Conservation (phyloP, 441 rosid genomes). For the Breynia disticha region DNA sequence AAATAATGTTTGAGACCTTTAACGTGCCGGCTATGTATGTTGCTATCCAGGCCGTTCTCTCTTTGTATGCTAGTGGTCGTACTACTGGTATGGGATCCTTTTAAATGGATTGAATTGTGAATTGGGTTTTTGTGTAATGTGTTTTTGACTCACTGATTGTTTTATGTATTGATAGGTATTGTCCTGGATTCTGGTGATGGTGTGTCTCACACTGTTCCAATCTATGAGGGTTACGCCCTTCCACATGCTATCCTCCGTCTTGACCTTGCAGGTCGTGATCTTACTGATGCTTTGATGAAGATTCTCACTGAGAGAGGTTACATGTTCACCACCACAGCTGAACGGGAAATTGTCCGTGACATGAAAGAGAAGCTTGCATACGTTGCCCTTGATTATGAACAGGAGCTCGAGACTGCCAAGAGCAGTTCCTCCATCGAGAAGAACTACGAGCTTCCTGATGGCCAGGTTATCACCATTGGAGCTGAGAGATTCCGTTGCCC, state of each 20-base stretch:
- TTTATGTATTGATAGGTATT: constrained; percentile 31
- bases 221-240: constrained; percentile 64
- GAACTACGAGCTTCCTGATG: constrained; percentile 70
- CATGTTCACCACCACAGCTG: constrained; percentile 75
- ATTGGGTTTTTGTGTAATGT: too few species aligned
- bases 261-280: constrained; percentile 69
- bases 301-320: constrained; percentile 71
- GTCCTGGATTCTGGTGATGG: constrained; percentile 84
- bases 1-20: constrained; percentile 52
- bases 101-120: too few species aligned
- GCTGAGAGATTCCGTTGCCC: constrained; percentile 86
- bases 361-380: constrained; percentile 72
- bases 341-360: constrained; percentile 85
- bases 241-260: constrained; percentile 70
- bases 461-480: constrained; percentile 60
- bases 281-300: constrained; percentile 61
- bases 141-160: background rate
- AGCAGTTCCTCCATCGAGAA: constrained; percentile 63
- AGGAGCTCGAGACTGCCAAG: constrained; percentile 59
- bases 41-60: constrained; percentile 49
- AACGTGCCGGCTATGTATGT: constrained; percentile 51
- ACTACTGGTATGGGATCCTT: constrained; percentile 36
- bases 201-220: constrained; percentile 74
- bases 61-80: constrained; percentile 59
- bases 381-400: constrained; percentile 65